Evolutionary conservation across 768 basidiomycete species (phyloP).

Genomic region (Mycena chlorophos): DNA sequence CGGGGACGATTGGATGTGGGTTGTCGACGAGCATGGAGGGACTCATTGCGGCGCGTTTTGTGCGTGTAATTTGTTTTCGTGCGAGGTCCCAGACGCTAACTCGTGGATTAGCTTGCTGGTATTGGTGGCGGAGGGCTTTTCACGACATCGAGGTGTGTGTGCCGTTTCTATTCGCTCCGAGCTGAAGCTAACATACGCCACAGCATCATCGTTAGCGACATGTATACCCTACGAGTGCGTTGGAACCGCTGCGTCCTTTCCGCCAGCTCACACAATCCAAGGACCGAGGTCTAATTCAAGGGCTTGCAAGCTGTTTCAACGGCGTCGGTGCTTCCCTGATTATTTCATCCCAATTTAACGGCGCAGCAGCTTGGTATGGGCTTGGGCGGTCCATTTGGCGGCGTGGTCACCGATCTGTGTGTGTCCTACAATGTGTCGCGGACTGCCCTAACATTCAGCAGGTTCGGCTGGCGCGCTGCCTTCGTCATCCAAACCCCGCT

Average conservation of each 20-base stretch:
- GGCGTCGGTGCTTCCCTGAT: too few species aligned
- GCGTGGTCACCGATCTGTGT: constrained; percentile 67
- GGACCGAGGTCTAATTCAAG: too few species aligned
- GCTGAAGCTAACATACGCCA: background rate
- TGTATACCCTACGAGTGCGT: constrained; percentile 73
- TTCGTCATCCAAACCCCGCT: too few species aligned
- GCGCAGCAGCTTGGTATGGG: constrained; percentile 65
- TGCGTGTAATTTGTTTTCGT: too few species aligned
- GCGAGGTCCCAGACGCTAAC: too few species aligned
- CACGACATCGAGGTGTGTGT: constrained; percentile 68
- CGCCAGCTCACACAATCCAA: background rate
- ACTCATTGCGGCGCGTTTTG: too few species aligned
- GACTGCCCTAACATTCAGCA: constrained; percentile 29
- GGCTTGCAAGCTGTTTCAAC: too few species aligned
- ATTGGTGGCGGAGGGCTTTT: too few species aligned
- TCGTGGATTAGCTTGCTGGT: too few species aligned
- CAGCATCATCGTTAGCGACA: constrained; percentile 76
- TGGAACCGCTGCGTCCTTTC: background rate
- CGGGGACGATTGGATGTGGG: too few species aligned
- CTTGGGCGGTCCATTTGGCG: constrained; percentile 75
- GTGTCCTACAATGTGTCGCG: constrained; percentile 9
- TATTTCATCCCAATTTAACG: background rate
- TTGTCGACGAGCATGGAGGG: too few species aligned
- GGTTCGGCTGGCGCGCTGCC: constrained; percentile 81
- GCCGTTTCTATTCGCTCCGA: background rate